These are phyloP conservation scores for Raddia distichophylla DNA, from an alignment of 176 grass and related monocot genomes.

Conservation along the genomic window DNA sequence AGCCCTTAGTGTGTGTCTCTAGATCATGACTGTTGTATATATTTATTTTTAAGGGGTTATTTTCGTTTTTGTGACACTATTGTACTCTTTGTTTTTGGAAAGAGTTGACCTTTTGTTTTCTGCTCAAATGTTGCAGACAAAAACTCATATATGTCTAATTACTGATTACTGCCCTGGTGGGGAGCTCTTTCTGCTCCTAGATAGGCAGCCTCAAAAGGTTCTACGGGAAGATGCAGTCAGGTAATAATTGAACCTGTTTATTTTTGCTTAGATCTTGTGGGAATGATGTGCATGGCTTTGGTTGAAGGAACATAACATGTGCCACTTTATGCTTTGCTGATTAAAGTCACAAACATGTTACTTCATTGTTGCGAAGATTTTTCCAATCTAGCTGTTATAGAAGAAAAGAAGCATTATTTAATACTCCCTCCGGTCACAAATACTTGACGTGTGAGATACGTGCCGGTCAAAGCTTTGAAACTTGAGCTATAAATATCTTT, in stretches of 20 bases:
- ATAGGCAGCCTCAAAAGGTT: constrained; percentile 84
- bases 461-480: too few species aligned
- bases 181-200: constrained; percentile 87
- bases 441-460: too few species aligned
- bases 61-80: neutral
- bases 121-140: constrained; percentile 62
- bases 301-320: neutral
- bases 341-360: neutral
- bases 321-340: neutral
- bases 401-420: neutral
- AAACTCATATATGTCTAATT: constrained; percentile 92
- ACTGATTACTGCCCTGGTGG: constrained; percentile 84
- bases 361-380: neutral
- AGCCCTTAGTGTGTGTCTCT: neutral
- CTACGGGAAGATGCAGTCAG: constrained; percentile 89
- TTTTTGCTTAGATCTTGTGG: neutral
- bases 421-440: neutral
- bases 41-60: neutral
- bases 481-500: too few species aligned
- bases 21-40: neutral
- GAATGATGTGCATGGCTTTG: neutral
- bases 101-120: constrained; percentile 20
- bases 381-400: constrained; percentile 1
- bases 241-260: constrained; percentile 46
- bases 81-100: neutral